Conservation (phyloP, 1,284 basidiomycete species). For the Leccinum griseonigrum region DNA sequence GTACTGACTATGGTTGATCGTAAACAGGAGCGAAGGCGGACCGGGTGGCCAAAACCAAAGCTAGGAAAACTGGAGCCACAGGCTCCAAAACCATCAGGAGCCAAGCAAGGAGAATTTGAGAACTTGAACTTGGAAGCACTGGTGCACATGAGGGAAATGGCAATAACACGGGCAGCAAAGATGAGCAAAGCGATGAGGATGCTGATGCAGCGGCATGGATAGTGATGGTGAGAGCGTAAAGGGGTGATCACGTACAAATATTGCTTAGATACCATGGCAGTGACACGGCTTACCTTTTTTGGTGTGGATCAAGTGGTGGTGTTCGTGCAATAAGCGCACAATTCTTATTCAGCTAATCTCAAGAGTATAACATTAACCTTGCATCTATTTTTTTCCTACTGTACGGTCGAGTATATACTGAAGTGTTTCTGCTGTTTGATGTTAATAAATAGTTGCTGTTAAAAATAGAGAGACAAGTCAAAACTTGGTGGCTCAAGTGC, state of each 20-base stretch:
- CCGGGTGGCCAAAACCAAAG: no score
- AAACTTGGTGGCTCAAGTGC: neutral
- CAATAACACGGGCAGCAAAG: neutral
- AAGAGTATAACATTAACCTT: neutral
- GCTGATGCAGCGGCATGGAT: neutral
- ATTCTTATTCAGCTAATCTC: neutral
- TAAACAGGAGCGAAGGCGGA: no score
- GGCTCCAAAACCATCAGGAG: no score
- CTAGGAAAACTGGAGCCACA: no score
- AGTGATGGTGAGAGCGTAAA: neutral
- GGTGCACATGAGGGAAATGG: no score
- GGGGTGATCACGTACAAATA: neutral
- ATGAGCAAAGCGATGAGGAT: neutral
- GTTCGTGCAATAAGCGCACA: neutral
- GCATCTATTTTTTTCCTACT: neutral
- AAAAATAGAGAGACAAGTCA: neutral
- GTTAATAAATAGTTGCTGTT: neutral
- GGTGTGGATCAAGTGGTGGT: neutral
- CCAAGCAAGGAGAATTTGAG: no score
- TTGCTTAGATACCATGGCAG: neutral
- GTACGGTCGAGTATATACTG: neutral
- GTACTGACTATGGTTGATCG: no score
- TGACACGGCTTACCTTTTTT: neutral
- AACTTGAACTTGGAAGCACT: no score
- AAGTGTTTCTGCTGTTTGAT: neutral